A percentile compares a stretch with the other conserved stretches of the same genome.
Conservation (phyloP, 2,329 filamentous ascomycete genomes). For the Amauroascus verrucosus region DNA sequence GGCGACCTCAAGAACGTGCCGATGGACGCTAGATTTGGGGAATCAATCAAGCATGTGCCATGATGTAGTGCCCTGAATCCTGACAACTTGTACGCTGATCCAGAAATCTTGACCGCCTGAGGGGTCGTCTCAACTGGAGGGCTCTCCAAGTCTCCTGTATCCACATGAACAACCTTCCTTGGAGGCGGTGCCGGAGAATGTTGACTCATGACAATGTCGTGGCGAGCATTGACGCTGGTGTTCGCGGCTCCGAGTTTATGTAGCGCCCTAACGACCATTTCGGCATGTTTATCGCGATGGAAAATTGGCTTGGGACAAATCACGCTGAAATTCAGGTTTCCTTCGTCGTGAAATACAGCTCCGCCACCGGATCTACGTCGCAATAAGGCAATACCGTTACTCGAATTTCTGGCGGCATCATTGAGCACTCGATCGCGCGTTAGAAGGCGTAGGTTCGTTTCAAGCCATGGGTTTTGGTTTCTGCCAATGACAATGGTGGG, state of each 20-base stretch:
- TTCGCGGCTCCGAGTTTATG: conserved; percentile 38
- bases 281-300: conserved; percentile 74
- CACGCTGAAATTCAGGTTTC: conserved; percentile 92
- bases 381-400: conserved; percentile 52
- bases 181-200: conserved; percentile 20
- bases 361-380: conserved; percentile 81
- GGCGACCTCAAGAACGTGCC: conserved; percentile 66
- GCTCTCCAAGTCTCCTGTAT: conserved; percentile 39
- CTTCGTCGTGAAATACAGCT: conserved; percentile 83
- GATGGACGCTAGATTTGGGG: conserved; percentile 62
- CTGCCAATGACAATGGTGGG: conserved; percentile 85
- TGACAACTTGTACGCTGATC: conserved; percentile 90
- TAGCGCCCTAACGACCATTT: conserved; percentile 85
- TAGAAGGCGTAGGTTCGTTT: conserved; percentile 63
- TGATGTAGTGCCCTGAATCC: conserved; percentile 75
- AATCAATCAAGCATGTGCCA: conserved; percentile 74
- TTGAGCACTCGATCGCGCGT: conserved; percentile 19
- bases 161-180: conserved; percentile 14
- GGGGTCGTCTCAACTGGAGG: conserved; percentile 26
- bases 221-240: conserved; percentile 72
- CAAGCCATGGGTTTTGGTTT: conserved; percentile 96
- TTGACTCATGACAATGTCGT: conserved; percentile 77
- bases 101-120: conserved; percentile 66
- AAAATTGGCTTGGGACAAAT: conserved; percentile 69
- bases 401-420: conserved; percentile 14